Evolutionary conservation across 2,329 filamentous ascomycete genomes (phyloP), one percentile per base, ranked within the genome.

Genomic region (Fusarium tricinctum): DNA sequence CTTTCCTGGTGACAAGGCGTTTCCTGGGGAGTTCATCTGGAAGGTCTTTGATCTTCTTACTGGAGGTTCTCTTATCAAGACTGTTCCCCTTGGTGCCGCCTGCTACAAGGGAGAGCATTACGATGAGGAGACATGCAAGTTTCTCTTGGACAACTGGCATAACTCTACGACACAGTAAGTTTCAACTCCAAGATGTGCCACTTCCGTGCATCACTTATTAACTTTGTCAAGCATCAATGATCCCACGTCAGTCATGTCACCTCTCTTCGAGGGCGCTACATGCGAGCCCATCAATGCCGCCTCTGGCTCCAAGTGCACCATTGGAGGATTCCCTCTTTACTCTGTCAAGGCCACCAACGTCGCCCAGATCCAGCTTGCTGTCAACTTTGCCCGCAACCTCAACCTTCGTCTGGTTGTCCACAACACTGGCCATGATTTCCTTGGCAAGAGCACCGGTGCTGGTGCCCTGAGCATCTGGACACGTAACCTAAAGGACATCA

Each of bases 401-500:
- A 83, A 84, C 71, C 73, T 86, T 9, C 83, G 84, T 6, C 75
- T 86, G 20, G 79, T 85, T 30, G 76, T 86, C 49, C 84, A 72
- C 49, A 79, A 86, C 74, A 86, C 84, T 0, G 84, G 83, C 42
- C 85, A 86, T 67, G 83, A 85, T 62, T 85, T 83, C 68, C 76
- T 78, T 26, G 89, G 88, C 42, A 85, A 86, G 44, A 88, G 84
- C 1, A 88, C 87, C 0, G 89, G 89, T n/a, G 75, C 74, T 17
- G 78, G 80, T n/a, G 70, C 78, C 23, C 66, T 82, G 30, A 74
- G 76, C n/a, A 71, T 82, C 35, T 81, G 79, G 77, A 81, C 78
- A 7, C 80, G 81, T 59, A 66, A 77, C 44, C 73, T 82, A 51
- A 81, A 82, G 73, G 74, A 79, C 8, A 78, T 81, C 42, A 66